phyloP scores from a whole-genome alignment of 495 filamentous ascomycete genomes.

The Amphirosellinia nigrospora region DNA sequence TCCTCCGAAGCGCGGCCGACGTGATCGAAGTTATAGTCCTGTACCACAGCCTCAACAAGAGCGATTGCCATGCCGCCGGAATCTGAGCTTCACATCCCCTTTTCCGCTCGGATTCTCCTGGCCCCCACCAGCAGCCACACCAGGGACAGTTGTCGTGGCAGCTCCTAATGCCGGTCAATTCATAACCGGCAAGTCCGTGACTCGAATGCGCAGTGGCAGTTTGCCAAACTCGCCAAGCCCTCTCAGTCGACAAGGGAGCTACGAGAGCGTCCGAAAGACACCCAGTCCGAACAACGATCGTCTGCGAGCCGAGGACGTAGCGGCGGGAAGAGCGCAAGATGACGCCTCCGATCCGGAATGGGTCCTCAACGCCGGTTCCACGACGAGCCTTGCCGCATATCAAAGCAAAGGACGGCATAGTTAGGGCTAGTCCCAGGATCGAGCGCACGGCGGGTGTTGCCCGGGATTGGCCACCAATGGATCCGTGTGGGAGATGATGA shows the following conservation, averaged over 20 bases:
- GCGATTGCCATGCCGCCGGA: constrained; percentile 45
- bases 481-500: constrained; percentile 9
- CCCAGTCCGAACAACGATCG: constrained; percentile 36
- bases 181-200: constrained; percentile 65
- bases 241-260: constrained; percentile 56
- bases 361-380: constrained; percentile 56
- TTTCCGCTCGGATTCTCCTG: constrained; percentile 77
- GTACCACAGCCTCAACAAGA: constrained; percentile 41
- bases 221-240: constrained; percentile 61
- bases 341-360: constrained; percentile 66
- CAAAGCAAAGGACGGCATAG: constrained; percentile 30
- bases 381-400: constrained; percentile 50
- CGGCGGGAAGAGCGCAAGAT: constrained; percentile 51
- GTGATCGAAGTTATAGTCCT: constrained; percentile 51
- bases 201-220: constrained; percentile 71
- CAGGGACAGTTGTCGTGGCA: constrained; percentile 73
- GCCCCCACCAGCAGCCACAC: constrained; percentile 70
- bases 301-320: constrained; percentile 29
- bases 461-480: background rate
- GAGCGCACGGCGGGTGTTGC: background rate
- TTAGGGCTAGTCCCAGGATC: background rate
- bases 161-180: constrained; percentile 72
- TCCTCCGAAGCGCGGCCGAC: constrained; percentile 45
- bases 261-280: constrained; percentile 51
- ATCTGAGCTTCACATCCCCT: constrained; percentile 81